Evolutionary conservation across 345 rosid genomes (phyloP).

Genomic region (Arabidopsis suecica): DNA sequence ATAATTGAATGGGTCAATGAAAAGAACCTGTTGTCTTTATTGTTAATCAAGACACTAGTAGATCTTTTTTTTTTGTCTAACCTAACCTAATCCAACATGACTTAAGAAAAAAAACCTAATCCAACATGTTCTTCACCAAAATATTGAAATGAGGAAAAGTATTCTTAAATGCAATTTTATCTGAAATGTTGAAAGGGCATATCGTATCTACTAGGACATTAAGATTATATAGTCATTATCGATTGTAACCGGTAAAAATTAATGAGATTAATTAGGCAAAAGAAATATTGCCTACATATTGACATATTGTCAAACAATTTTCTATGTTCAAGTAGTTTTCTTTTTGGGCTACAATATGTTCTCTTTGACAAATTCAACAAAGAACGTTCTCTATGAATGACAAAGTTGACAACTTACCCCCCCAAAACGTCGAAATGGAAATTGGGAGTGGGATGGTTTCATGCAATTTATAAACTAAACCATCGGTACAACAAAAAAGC

Average conservation of each 20-base stretch:
- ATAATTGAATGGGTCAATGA: slow-evolving; percentile 23
- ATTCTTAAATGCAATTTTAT: no score
- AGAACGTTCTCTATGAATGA: slow-evolving; percentile 1
- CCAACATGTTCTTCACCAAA: slow-evolving; percentile 7
- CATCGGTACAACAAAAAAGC: no score
- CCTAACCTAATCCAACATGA: slow-evolving; percentile 26
- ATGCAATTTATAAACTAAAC: background rate
- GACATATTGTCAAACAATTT: background rate
- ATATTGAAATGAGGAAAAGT: background rate
- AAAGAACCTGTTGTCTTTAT: slow-evolving; percentile 15
- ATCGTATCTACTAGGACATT: no score
- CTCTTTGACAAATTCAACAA: slow-evolving; percentile 32
- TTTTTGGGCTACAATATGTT: background rate
- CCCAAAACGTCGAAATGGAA: slow-evolving; percentile 31
- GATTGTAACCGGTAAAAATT: background rate
- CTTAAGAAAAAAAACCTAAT: slow-evolving; percentile 6
- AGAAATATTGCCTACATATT: background rate
- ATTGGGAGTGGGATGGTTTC: slow-evolving; percentile 13
- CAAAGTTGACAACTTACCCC: slow-evolving; percentile 12
- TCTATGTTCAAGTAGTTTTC: background rate
- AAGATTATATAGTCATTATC: no score
- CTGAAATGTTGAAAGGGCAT: no score
- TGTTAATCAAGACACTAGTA: slow-evolving; percentile 6
- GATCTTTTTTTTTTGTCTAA: background rate
- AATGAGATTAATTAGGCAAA: background rate